Base-by-base conservation (phyloP, 768 basidiomycete genomes). In the Panaeolus cyanescens region DNA sequence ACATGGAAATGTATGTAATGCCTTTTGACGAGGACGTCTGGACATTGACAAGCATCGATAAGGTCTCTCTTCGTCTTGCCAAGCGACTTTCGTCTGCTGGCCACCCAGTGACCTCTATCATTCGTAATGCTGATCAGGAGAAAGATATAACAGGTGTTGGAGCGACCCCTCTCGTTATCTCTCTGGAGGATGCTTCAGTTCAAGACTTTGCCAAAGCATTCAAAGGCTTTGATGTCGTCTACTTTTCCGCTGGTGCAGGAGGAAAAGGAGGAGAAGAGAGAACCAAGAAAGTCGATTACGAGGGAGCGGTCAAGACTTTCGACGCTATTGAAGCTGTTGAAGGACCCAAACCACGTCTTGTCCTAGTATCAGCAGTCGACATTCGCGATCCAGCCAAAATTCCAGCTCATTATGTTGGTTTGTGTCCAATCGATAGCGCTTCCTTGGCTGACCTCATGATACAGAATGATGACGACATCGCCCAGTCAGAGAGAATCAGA, bases 221-320 rank as follows among this genome's bases (percentile, higher is more conserved):
- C 67, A 64, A 72, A 33, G 75, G 74, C 0, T 64, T 72, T 7
- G 78, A 80, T 56, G 71, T 81, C 6, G 77, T 83, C n/a, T 81
- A 81, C 62, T 82, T 80, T 62, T 75, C 76, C 33, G 80, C 81
- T 3, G 80, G 81, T 0, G 83, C 88, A 0, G 87, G 87, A 0
- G 85, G 85, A 0, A 85, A 85, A 64, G 87, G 85, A 6, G 82
- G 82, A 0, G 75, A 77, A 33, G 83, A 84, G 65, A 68, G 83
- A 32, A 88, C 84, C 2, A 81, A 80, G 68, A 77, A 75, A 30
- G 87, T 89, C 5, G 83, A 84, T 65, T 85, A 83, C 64, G 84
- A 87, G 54, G 88, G 87, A 8, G 87, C 87, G 0, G 63, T 91
- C 34, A 90, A 90, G 72, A 81, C 88, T 2, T 90, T 86, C 66